Evolutionary conservation across 2,329 filamentous ascomycete genomes (phyloP).

Genomic region (Aureobasidium sp.): DNA sequence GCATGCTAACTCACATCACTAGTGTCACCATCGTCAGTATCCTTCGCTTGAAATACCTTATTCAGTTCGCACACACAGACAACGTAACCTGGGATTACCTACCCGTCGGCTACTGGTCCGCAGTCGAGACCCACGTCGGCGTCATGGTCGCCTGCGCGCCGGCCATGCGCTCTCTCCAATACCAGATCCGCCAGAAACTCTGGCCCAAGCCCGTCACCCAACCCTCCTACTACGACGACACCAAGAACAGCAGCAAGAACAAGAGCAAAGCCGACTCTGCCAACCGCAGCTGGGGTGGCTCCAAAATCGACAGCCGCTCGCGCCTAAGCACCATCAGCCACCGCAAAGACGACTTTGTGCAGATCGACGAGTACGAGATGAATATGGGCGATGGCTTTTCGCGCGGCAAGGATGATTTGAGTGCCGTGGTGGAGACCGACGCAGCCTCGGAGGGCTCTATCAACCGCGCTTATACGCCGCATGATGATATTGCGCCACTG

Average conservation of each 20-base stretch:
- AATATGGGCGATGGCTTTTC: neutral
- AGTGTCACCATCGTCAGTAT: conserved; percentile 18
- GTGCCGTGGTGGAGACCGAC: neutral
- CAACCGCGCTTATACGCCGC: neutral
- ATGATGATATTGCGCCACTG: conserved; percentile 1
- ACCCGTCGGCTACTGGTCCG: conserved; percentile 14
- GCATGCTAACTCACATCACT: neutral
- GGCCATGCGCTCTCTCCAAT: conserved; percentile 16
- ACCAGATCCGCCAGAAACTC: neutral
- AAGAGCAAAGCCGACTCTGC: neutral
- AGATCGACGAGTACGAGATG: conserved; percentile 10
- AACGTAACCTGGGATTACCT: conserved; percentile 16
- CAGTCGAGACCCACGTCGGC: conserved; percentile 15
- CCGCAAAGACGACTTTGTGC: conserved; percentile 4
- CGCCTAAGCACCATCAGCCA: neutral
- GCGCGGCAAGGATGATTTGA: neutral
- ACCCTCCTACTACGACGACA: neutral
- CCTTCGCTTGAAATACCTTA: conserved; percentile 16
- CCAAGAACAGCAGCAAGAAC: neutral
- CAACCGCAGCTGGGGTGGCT: neutral
- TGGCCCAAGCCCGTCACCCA: neutral
- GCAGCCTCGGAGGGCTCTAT: neutral
- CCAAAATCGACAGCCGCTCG: neutral
- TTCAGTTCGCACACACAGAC: conserved; percentile 7
- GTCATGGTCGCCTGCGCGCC: conserved; percentile 18